These are phyloP conservation scores for Fusarium sp. DNA, from an alignment of 2,329 filamentous ascomycete genomes.

Conservation along the genomic window DNA sequence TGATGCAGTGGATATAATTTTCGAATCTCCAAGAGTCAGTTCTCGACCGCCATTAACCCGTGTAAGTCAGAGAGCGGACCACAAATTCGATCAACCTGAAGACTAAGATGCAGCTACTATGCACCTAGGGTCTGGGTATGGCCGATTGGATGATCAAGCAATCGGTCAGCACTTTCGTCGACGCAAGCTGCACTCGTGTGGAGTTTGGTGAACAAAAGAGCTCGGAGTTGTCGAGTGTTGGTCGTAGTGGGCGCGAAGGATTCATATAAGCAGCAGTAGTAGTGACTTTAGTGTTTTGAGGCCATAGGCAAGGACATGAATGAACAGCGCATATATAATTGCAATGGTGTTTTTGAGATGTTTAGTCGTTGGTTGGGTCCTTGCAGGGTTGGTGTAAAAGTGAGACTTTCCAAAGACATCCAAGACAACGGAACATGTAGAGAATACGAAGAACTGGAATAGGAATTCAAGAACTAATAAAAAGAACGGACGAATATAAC, in stretches of 20 bases:
- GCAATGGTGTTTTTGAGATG: background rate
- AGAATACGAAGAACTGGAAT: constrained; percentile 16
- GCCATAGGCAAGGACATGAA: background rate
- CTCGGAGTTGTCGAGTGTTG: constrained; percentile 7
- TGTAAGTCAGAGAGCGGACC: constrained; percentile 34
- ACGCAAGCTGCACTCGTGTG: constrained; percentile 23
- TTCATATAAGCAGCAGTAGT: background rate
- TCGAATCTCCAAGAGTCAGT: background rate
- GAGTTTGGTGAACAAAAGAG: constrained; percentile 14
- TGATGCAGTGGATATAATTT: background rate
- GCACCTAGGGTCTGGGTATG: constrained; percentile 12
- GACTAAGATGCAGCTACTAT: constrained; percentile 11
- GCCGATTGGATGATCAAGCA: constrained; percentile 24
- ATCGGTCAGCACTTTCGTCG: constrained; percentile 13
- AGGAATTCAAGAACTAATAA: constrained; percentile 18
- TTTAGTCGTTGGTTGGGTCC: background rate
- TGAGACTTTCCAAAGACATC: background rate
- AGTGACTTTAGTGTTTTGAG: background rate
- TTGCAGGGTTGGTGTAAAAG: background rate
- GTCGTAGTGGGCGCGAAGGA: background rate
- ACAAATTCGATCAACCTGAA: constrained; percentile 14
- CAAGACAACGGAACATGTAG: background rate
- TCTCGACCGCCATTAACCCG: background rate
- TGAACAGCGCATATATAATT: background rate
- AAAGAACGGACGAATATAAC: constrained; percentile 2